These are phyloP conservation scores for Sporothrix luriei DNA, from an alignment of 2,329 filamentous ascomycete species.

Conservation along the genomic window DNA sequence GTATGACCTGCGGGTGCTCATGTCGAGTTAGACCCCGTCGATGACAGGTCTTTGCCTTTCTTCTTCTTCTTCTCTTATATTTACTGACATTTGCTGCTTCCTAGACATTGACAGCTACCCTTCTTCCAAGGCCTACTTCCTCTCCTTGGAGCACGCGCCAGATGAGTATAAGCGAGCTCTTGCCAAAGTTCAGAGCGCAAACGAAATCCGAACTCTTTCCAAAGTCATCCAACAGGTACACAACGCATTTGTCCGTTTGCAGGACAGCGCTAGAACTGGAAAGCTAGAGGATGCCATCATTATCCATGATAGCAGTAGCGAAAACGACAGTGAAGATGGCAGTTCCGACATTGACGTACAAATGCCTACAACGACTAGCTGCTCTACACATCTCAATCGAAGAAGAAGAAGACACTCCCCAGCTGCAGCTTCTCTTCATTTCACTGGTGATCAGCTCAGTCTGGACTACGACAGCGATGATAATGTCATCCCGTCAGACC, in stretches of 20 bases:
- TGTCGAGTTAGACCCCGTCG: too few species aligned
- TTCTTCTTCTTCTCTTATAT: neutral
- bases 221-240: constrained; percentile 2
- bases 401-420: neutral
- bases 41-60: neutral
- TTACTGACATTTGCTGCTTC: neutral
- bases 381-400: neutral
- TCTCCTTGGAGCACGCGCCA: constrained; percentile 11
- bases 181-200: neutral
- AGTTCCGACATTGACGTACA: constrained; percentile 38
- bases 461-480: neutral
- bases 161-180: neutral
- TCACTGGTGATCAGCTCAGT: too few species aligned
- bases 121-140: neutral
- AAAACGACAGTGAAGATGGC: neutral
- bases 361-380: neutral
- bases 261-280: neutral
- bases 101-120: constrained; percentile 24
- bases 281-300: neutral
- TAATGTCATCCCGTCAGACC: neutral
- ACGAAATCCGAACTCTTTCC: neutral
- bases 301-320: neutral
- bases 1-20: neutral
- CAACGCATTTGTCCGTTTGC: neutral
- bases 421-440: neutral